phyloP scores from a whole-genome alignment of 202 grass and related monocot species.

The Dendrocalamus latiflorus region DNA sequence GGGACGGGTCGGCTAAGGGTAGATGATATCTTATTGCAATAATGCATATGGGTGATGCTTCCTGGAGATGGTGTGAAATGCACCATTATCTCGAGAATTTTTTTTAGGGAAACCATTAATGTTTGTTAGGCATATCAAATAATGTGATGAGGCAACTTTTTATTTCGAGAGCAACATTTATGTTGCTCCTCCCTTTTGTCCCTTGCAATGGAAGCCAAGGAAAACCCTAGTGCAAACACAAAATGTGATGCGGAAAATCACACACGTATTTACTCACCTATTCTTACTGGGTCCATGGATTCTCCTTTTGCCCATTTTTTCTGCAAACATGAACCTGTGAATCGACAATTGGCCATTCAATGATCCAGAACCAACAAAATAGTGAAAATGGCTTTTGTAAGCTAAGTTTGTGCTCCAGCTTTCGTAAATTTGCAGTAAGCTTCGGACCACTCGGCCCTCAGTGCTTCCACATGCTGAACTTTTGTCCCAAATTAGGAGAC shows the following conservation, averaged over 20 bases:
- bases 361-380: neutral
- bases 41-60: neutral
- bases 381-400: constrained; percentile 8
- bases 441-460: neutral
- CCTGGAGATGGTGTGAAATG: neutral
- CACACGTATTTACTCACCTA: constrained; percentile 9
- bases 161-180: neutral
- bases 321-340: neutral
- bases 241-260: constrained; percentile 30
- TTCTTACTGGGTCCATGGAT: neutral
- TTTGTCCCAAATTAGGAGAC: neutral
- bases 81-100: neutral
- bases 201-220: constrained; percentile 30
- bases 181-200: constrained; percentile 10
- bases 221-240: neutral
- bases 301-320: neutral
- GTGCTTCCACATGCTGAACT: neutral
- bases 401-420: neutral
- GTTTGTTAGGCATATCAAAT: no score
- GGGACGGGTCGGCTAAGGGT: neutral
- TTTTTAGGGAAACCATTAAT: neutral
- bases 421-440: constrained; percentile 20
- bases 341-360: neutral
- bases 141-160: neutral
- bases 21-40: neutral